phyloP scores from a whole-genome alignment of 805 yeast species.

The Monosporozyma yasuniensis region DNA sequence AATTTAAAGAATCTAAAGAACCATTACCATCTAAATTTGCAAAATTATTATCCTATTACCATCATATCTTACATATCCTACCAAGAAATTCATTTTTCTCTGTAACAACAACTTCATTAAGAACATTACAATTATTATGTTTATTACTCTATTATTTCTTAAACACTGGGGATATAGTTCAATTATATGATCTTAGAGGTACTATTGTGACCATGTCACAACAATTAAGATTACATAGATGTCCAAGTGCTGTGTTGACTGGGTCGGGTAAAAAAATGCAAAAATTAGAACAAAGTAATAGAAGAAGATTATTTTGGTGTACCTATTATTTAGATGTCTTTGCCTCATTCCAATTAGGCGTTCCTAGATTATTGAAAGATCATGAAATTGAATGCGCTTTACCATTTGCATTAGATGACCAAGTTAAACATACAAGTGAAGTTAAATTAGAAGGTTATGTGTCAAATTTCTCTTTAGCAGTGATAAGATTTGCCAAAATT shows the following conservation, averaged over 20 bases:
- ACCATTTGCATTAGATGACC: slow-evolving; percentile 33
- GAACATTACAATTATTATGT: slow-evolving; percentile 59
- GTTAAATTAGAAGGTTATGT: slow-evolving; percentile 62
- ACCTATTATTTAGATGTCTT: slow-evolving; percentile 69
- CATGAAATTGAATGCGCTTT: slow-evolving; percentile 79
- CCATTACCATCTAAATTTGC: slow-evolving; percentile 2
- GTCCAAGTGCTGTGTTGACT: slow-evolving; percentile 74
- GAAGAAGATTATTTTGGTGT: slow-evolving; percentile 80
- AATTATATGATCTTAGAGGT: slow-evolving; percentile 70
- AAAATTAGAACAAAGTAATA: slow-evolving; percentile 67
- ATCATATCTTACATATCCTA: slow-evolving; percentile 47
- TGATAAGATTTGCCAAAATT: slow-evolving; percentile 63
- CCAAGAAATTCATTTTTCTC: slow-evolving; percentile 50
- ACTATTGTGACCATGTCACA: slow-evolving; percentile 75
- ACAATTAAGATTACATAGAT: slow-evolving; percentile 73
- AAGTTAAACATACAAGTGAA: not conserved
- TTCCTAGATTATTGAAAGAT: slow-evolving; percentile 72
- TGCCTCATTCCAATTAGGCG: slow-evolving; percentile 67
- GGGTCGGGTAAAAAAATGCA: slow-evolving; percentile 57
- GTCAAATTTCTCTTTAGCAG: slow-evolving; percentile 48
- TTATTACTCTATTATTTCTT: slow-evolving; percentile 64
- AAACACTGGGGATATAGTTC: slow-evolving; percentile 62
- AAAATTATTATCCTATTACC: slow-evolving; percentile 40
- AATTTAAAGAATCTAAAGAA: slow-evolving; percentile 15
- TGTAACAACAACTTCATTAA: slow-evolving; percentile 52